Base-by-base conservation (phyloP, 495 filamentous ascomycete genomes). In the Neurospora sp. region DNA sequence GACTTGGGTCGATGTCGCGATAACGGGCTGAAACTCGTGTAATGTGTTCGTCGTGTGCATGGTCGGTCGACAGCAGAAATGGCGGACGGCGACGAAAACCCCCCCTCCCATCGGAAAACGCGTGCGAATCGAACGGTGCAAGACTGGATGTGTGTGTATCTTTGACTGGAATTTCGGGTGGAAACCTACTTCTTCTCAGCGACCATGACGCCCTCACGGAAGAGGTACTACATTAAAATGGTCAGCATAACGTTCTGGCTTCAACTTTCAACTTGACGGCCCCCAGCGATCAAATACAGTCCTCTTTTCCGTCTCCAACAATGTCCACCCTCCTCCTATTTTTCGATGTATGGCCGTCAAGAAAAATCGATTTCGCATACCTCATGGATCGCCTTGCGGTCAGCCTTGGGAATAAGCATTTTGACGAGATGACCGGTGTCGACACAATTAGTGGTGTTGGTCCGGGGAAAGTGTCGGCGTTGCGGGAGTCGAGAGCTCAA, bases 351-450 rank as follows among this genome's bases (percentile, higher is more conserved):
- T 47, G 39, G 53, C 71, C 42, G 53, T 39, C 47, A 53, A 45
- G 68, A 68, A 73, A 59, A 22, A 22, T 42, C 39, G 44, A 69
- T 53, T 71, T 38, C 44, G 69, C 82, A 75, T 82, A 85, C 83
- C 83, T 86, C 93, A 88, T 99, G 96, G 88, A 99, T 97, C 90
- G 96, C 95, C 92, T 98, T 98, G 87, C 96, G 94, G 87, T 99
- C 96, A 83, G 92, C 90, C 90, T 98, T 98, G 81, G 96, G 96
- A 87, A 99, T 99, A 89, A 99, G 91, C 95, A 89, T 89, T 82
- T 88, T 89, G 85, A 81, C 85, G 86, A 83, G 86, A 83, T 31
- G 75, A 70, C 75, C 76, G 76, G 75, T 84, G 77, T 78, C 76
- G 79, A 78, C 78, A 79, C 78, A 80, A 81, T 80, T 79, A 78